These are phyloP conservation scores for Pyrrhoderma noxium DNA, from an alignment of 1,284 basidiomycete genomes.

Conservation along the genomic window DNA sequence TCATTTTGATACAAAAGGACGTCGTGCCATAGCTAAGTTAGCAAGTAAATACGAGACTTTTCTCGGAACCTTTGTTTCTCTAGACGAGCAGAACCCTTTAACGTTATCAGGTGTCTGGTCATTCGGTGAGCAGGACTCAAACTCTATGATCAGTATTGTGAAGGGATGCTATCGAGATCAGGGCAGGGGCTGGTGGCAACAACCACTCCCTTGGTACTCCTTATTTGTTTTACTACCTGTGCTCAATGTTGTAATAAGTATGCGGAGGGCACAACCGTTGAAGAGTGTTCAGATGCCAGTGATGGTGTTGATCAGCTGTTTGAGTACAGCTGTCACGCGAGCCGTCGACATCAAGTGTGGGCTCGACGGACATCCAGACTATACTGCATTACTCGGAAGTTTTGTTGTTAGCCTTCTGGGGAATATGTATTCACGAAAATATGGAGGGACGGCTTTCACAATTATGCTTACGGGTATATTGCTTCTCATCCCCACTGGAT, in stretches of 20 bases:
- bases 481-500: conserved; percentile 59
- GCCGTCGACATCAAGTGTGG: conserved; percentile 44
- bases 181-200: conserved; percentile 68
- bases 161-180: conserved; percentile 63
- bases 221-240: conserved; percentile 73
- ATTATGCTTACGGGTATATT: conserved; percentile 84
- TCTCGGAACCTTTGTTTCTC: conserved; percentile 29
- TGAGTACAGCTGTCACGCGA: conserved; percentile 71
- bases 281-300: conserved; percentile 65
- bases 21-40: conserved; percentile 24
- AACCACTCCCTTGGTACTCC: conserved; percentile 71
- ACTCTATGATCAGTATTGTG: conserved; percentile 5
- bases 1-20: conserved; percentile 13
- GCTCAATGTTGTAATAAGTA: conserved; percentile 70
- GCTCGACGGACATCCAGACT: conserved; percentile 50
- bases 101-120: conserved; percentile 16
- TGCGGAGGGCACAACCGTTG: conserved; percentile 73
- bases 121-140: conserved; percentile 26
- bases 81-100: too few relatives aligned
- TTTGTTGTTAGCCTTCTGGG: conserved; percentile 79
- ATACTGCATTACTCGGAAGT: conserved; percentile 81
- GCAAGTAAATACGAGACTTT: conserved; percentile 23
- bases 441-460: conserved; percentile 86
- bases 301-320: conserved; percentile 82
- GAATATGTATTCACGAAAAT: conserved; percentile 76